Evolutionary conservation across 176 grass and related monocot genomes (phyloP), one percentile per base, ranked within the genome.

Genomic region (Zizania latifolia): DNA sequence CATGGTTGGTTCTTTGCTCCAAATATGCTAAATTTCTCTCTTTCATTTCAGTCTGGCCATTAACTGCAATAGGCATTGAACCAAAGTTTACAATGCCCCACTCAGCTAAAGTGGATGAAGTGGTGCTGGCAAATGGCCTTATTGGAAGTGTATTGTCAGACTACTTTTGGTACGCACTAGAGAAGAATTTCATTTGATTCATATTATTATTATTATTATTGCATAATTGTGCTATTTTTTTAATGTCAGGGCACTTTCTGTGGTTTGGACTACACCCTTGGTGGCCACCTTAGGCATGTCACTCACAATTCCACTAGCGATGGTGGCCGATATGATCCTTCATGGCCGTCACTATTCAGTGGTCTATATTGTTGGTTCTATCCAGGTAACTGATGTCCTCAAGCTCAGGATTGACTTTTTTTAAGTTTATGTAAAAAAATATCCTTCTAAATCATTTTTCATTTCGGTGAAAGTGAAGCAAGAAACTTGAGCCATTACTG

Each of bases 251-350:
- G 95, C 95, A 63, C 84, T 99, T 21, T 94, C 89, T 29, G 95
- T 99, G 68, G 91, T 94, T 74, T 99, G 95, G 95, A 99, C 95
- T 48, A 99, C 83, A 57, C 95, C 95, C 14, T 79, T 99, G 81
- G 95, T 99, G 72, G 95, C 91, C 27, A 99, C 95, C 8, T 81
- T 99, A 72, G 95, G 95, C 81, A 94, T 99, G 92, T 99, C 92
- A 19, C 89, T 99, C 69, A 99, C 91, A 68, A 99, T 99, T 66
- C 95, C 95, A 70, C 69, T 99, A 57, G 95, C 95, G 0, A 99
- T 94, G 95, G 89, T 94, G 64, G 95, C 95, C 73, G 95, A 99
- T 68, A 99, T 99, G 89, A 57, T 99, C 27, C 66, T 99, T 82
- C 95, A 99, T 19, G 95, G 92, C 31, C 86, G 91, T 50, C 95